A percentile compares a stretch with the other conserved stretches of the same genome.
These are phyloP conservation scores for Pichia eremophila DNA, from an alignment of 805 yeast species.

Conservation along the genomic window DNA sequence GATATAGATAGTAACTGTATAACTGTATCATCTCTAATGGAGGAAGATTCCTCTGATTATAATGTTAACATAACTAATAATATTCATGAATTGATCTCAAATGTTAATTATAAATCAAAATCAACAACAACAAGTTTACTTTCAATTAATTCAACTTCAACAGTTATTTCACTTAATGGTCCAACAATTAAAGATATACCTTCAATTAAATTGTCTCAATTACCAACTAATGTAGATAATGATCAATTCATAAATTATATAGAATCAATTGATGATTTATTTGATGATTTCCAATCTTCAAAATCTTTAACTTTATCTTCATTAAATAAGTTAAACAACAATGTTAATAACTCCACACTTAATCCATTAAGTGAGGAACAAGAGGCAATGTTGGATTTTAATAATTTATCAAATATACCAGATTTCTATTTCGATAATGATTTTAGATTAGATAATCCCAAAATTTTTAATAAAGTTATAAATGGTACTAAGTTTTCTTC, in stretches of 20 bases:
- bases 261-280: slow-evolving; percentile 34
- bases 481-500: slow-evolving; percentile 40
- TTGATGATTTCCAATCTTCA: slow-evolving; percentile 33
- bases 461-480: slow-evolving; percentile 67
- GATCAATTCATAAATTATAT: slow-evolving; percentile 37
- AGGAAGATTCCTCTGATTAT: no score
- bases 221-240: slow-evolving; percentile 35
- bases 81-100: slow-evolving; percentile 50
- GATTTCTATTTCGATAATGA: slow-evolving; percentile 53
- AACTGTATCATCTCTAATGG: no score
- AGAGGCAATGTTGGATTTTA: slow-evolving; percentile 17
- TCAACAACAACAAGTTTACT: slow-evolving; percentile 24
- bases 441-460: slow-evolving; percentile 81
- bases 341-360: not conserved
- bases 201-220: slow-evolving; percentile 43
- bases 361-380: slow-evolving; percentile 12
- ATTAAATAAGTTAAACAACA: slow-evolving; percentile 26
- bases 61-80: slow-evolving; percentile 3
- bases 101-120: slow-evolving; percentile 33
- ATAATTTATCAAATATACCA: slow-evolving; percentile 47
- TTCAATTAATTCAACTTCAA: slow-evolving; percentile 26
- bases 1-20: no score
- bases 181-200: slow-evolving; percentile 86
- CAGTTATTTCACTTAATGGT: slow-evolving; percentile 39
- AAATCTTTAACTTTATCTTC: slow-evolving; percentile 36